Conservation (phyloP, 2,329 filamentous ascomycete genomes). For the Penicillium digitatum region DNA sequence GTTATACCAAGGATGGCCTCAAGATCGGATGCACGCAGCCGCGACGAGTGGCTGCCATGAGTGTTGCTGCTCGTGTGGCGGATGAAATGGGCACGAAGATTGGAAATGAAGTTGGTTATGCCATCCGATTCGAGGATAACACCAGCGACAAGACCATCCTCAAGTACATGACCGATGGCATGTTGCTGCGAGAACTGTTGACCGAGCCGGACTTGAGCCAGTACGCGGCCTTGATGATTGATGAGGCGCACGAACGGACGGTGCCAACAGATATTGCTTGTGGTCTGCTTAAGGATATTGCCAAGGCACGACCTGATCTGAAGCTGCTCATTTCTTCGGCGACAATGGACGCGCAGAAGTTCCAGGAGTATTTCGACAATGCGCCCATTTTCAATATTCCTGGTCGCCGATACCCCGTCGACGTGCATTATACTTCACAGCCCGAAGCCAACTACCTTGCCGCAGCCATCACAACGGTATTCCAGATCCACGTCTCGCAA, state of each 20-base stretch:
- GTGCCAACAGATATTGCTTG: slow-evolving; percentile 87
- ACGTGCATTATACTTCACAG: slow-evolving; percentile 83
- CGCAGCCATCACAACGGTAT: slow-evolving; percentile 86
- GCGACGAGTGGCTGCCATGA: slow-evolving; percentile 93
- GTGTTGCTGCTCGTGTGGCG: slow-evolving; percentile 89
- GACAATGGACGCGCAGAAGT: slow-evolving; percentile 90
- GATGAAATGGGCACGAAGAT: slow-evolving; percentile 89
- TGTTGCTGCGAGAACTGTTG: slow-evolving; percentile 85
- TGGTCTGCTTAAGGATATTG: slow-evolving; percentile 82
- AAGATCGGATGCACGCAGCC: slow-evolving; percentile 94
- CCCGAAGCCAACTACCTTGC: slow-evolving; percentile 93
- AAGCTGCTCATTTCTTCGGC: slow-evolving; percentile 91
- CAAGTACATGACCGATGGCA: slow-evolving; percentile 97
- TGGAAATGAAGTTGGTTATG: slow-evolving; percentile 89
- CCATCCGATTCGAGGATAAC: slow-evolving; percentile 89
- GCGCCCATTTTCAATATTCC: slow-evolving; percentile 94
- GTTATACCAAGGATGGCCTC: slow-evolving; percentile 76
- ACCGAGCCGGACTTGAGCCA: slow-evolving; percentile 77
- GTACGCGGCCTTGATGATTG: slow-evolving; percentile 90
- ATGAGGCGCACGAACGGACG: slow-evolving; percentile 94
- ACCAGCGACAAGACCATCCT: slow-evolving; percentile 87
- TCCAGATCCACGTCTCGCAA: slow-evolving; percentile 89
- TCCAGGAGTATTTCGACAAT: slow-evolving; percentile 85
- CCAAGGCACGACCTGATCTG: slow-evolving; percentile 74
- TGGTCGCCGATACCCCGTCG: slow-evolving; percentile 80